These are phyloP conservation scores for Phaseolus lunatus DNA, from an alignment of 306 rosid species.

Conservation along the genomic window DNA sequence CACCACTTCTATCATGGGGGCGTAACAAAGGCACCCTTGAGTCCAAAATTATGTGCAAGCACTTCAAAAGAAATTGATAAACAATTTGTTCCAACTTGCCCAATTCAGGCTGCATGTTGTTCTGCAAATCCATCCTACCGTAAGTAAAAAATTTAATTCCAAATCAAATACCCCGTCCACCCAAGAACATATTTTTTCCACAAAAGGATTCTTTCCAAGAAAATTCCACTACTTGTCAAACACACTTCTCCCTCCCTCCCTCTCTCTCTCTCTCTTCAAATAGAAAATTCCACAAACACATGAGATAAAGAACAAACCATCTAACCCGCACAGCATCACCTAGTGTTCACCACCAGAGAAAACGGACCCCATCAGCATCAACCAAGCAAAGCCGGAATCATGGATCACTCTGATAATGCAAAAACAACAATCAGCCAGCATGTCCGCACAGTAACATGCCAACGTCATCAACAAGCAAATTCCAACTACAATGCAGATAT, in stretches of 20 bases:
- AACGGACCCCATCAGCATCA: constrained; percentile 34
- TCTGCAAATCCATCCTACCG: constrained; percentile 74
- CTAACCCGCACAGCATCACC: constrained; percentile 44
- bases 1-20: constrained; percentile 66
- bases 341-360: constrained; percentile 42
- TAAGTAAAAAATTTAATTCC: constrained; percentile 30
- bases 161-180: constrained; percentile 48
- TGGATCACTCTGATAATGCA: constrained; percentile 45
- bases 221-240: constrained; percentile 32
- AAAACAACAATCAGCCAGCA: constrained; percentile 26
- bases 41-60: constrained; percentile 74
- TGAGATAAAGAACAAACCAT: constrained; percentile 24
- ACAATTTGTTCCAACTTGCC: constrained; percentile 83
- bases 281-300: constrained; percentile 27
- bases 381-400: constrained; percentile 32
- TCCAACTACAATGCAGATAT: constrained; percentile 48
- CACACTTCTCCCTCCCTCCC: background rate
- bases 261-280: constrained; percentile 21
- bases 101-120: constrained; percentile 67
- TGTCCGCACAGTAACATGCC: background rate
- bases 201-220: background rate
- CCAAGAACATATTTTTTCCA: constrained; percentile 27
- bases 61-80: constrained; percentile 77
- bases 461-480: constrained; percentile 41
- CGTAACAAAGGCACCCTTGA: constrained; percentile 78